Conservation (phyloP, 2,329 filamentous ascomycete species). For the Cladosporium phlei region DNA sequence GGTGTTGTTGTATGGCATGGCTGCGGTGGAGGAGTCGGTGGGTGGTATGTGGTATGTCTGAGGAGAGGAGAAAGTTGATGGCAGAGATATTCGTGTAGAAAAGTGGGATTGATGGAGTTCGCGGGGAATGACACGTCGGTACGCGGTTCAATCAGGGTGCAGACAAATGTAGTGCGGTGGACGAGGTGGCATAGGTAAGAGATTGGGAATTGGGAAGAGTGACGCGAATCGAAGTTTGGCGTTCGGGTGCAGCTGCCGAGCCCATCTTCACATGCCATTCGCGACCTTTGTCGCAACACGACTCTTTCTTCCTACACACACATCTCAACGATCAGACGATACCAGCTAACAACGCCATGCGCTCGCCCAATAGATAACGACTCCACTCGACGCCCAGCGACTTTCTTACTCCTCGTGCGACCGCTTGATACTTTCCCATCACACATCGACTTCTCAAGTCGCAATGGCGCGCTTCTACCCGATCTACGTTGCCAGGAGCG, state of each 20-base stretch:
- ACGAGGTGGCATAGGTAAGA: too few relatives aligned
- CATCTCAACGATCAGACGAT: too few relatives aligned
- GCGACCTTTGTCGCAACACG: too few relatives aligned
- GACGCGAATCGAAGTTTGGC: too few relatives aligned
- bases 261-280: slow-evolving; percentile 1
- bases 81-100: neutral
- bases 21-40: neutral
- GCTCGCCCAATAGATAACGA: too few relatives aligned
- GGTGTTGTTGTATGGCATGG: slow-evolving; percentile 86
- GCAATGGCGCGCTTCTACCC: slow-evolving; percentile 45
- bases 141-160: slow-evolving; percentile 1
- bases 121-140: neutral
- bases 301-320: too few relatives aligned
- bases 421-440: too few relatives aligned
- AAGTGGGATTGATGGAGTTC: neutral
- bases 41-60: neutral
- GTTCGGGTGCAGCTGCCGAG: neutral
- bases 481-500: slow-evolving; percentile 45
- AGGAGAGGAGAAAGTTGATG: neutral
- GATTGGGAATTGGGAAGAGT: too few relatives aligned
- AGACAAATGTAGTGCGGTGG: neutral
- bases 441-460: too few relatives aligned
- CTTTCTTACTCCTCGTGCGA: too few relatives aligned
- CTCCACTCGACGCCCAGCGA: too few relatives aligned
- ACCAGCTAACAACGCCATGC: too few relatives aligned